phyloP scores from a whole-genome alignment of 768 basidiomycete genomes.

The Kwoniella mangroviensis region DNA sequence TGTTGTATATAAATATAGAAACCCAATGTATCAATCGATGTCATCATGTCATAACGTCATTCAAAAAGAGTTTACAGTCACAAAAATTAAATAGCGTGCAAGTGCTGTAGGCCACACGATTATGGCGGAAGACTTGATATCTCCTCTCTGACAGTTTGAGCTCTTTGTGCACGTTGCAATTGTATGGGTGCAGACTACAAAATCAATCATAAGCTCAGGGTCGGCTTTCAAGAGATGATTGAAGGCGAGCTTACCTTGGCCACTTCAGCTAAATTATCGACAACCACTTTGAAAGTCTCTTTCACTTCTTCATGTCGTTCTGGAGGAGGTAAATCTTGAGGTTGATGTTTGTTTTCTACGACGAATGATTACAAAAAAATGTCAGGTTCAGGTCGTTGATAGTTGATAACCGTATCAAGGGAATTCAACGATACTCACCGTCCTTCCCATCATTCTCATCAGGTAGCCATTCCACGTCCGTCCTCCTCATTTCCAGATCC shows the following conservation, averaged over 20 bases:
- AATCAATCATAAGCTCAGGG: background rate
- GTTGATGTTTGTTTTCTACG: background rate
- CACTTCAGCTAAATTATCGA: constrained; percentile 43
- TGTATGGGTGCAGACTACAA: constrained; percentile 42
- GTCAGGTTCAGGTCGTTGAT: too few species aligned
- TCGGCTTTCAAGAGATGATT: background rate
- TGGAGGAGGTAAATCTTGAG: constrained; percentile 34
- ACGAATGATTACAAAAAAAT: too few species aligned
- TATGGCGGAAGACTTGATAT: constrained; percentile 35
- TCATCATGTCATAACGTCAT: background rate
- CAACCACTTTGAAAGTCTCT: constrained; percentile 38
- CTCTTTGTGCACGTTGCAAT: constrained; percentile 43
- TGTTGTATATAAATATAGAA: background rate
- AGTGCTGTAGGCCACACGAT: background rate
- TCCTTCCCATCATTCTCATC: constrained; percentile 37
- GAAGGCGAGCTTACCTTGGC: constrained; percentile 26
- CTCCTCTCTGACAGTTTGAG: constrained; percentile 47
- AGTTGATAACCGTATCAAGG: too few species aligned
- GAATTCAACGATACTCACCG: constrained; percentile 8
- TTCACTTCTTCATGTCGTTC: constrained; percentile 43
- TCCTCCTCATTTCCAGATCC: constrained; percentile 52
- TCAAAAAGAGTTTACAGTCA: background rate
- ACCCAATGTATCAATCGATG: background rate
- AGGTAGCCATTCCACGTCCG: constrained; percentile 44
- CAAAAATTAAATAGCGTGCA: background rate